Percentiles rank a stretch among this genome's conserved stretches.
Conservation (phyloP, 23 red algal genomes). For the Gracilaria caudata region DNA sequence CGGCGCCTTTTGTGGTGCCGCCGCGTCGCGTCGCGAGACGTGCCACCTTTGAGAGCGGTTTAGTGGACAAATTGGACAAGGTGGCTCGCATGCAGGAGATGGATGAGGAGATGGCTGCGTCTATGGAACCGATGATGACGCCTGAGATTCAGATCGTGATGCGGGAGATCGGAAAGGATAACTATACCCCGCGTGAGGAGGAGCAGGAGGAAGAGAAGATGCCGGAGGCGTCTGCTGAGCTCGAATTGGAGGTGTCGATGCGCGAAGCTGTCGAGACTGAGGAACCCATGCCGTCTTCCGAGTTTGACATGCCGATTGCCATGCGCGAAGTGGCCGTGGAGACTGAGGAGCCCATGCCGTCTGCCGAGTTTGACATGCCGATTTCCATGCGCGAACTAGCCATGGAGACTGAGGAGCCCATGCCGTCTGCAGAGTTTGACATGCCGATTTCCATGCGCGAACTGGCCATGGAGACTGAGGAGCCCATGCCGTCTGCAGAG, state of each 20-base stretch:
- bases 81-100: neutral
- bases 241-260: no score
- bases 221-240: no score
- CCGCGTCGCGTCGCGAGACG: neutral
- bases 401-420: neutral
- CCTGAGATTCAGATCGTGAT: neutral
- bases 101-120: neutral
- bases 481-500: neutral
- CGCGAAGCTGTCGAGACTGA: neutral
- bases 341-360: neutral
- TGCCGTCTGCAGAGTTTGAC: neutral
- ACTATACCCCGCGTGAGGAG: neutral
- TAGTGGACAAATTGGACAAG: no score
- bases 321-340: neutral
- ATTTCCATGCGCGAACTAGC: neutral
- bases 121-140: neutral
- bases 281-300: neutral
- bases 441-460: neutral
- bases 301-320: no score
- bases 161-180: neutral
- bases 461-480: no score
- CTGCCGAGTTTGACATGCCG: neutral
- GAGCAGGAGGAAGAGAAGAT: neutral
- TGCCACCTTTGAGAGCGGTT: no score
- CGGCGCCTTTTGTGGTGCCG: neutral